Evolutionary conservation across 2,329 filamentous ascomycete genomes (phyloP).

Genomic region (Thermoascus crustaceus): DNA sequence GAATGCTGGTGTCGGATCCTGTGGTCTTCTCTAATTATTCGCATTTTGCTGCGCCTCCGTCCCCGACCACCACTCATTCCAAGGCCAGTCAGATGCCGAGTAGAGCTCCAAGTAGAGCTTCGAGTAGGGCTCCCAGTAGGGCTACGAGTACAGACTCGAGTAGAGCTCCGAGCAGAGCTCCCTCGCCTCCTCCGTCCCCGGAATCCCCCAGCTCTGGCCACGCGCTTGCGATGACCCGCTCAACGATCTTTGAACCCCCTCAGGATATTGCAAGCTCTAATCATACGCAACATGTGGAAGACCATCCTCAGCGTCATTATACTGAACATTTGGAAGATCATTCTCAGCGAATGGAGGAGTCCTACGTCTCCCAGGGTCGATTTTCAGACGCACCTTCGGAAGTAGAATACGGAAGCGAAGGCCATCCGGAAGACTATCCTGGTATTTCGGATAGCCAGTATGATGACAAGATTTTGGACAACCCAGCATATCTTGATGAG

Average conservation of each 20-base stretch:
- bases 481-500: constrained; percentile 31
- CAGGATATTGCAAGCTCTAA: constrained; percentile 6
- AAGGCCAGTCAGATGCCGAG: constrained; percentile 23
- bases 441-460: constrained; percentile 16
- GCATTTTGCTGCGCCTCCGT: constrained; percentile 25
- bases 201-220: constrained; percentile 17
- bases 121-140: no score
- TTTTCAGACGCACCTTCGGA: constrained; percentile 37
- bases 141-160: no score
- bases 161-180: no score
- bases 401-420: constrained; percentile 18
- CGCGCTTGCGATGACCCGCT: constrained; percentile 27
- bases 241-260: constrained; percentile 29
- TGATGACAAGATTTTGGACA: constrained; percentile 27
- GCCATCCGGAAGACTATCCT: constrained; percentile 19
- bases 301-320: no score
- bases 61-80: constrained; percentile 25
- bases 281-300: not conserved
- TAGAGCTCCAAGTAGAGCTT: no score
- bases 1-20: constrained; percentile 41
- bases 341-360: constrained; percentile 20
- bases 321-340: no score
- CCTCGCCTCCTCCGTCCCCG: constrained; percentile 19
- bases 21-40: constrained; percentile 41
- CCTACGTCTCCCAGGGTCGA: constrained; percentile 31